A percentile compares a stretch with the other conserved stretches of the same genome.
Conservation (phyloP, 345 rosid genomes). For the Geranium rotundifolium region DNA sequence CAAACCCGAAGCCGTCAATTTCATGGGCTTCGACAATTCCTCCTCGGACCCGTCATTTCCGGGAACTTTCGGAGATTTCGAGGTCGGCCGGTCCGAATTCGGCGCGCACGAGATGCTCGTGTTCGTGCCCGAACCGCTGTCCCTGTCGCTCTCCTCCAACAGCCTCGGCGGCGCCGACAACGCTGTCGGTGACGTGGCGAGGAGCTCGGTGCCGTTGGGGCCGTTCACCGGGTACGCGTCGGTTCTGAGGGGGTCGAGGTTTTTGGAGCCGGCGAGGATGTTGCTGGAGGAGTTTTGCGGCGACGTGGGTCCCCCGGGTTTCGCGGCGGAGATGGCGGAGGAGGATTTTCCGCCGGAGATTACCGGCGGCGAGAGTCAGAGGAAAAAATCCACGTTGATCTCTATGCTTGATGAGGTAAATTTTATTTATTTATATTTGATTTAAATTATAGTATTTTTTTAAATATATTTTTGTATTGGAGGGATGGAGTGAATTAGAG, state of each 20-base stretch:
- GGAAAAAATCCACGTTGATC: conserved; percentile 65
- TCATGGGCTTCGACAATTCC: not conserved
- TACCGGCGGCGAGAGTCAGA: conserved; percentile 31
- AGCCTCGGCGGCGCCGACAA: conserved; percentile 9
- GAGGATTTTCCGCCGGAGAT: conserved; percentile 23
- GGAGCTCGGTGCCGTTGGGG: conserved; percentile 54
- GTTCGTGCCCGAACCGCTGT: conserved; percentile 47
- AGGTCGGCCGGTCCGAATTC: conserved; percentile 5
- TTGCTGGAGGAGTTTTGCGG: conserved; percentile 70
- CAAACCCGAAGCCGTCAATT: not conserved
- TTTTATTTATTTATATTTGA: no score
- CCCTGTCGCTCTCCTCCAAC: conserved; percentile 58
- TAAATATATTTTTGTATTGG: no score
- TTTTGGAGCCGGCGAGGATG: conserved; percentile 77
- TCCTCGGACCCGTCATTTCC: not conserved
- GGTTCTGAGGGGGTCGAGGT: conserved; percentile 68
- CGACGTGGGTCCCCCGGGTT: conserved; percentile 49
- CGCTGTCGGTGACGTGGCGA: conserved; percentile 28
- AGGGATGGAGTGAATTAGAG: no score
- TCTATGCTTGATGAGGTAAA: conserved; percentile 91
- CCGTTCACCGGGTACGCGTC: conserved; percentile 79
- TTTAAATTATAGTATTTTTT: no score
- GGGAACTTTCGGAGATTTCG: conserved; percentile 18
- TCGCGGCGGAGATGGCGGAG: conserved; percentile 38
- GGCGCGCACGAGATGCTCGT: conserved; percentile 26